Evolutionary conservation across 106 monocot species (phyloP).

Genomic region (Acorus gramineus): DNA sequence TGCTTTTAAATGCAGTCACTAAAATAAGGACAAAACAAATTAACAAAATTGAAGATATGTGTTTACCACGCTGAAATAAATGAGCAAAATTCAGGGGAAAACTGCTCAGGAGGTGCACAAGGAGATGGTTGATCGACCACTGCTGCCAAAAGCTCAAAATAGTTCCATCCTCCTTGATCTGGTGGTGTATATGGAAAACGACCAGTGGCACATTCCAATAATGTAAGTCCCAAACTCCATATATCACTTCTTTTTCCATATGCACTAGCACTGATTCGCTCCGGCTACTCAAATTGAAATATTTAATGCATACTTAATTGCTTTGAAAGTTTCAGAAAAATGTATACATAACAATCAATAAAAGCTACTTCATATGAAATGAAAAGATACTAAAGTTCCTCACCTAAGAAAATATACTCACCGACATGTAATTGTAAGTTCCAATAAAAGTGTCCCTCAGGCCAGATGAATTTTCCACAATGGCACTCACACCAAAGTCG

Average conservation of each 20-base stretch:
- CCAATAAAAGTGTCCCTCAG: slow-evolving; percentile 95
- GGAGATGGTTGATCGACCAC: slow-evolving; percentile 90
- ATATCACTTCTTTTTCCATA: slow-evolving; percentile 95
- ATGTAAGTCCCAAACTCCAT: slow-evolving; percentile 91
- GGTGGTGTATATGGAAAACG: slow-evolving; percentile 70
- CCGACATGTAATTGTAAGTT: slow-evolving; percentile 88
- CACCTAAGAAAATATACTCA: slow-evolving; percentile 24
- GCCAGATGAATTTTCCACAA: slow-evolving; percentile 76
- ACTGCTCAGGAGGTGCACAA: slow-evolving; percentile 84
- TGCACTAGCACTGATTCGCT: slow-evolving; percentile 75
- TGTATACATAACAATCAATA: no score
- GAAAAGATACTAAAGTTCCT: no score
- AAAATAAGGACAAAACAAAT: no score
- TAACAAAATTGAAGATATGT: background rate
- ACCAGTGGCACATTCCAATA: slow-evolving; percentile 95
- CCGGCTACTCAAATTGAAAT: slow-evolving; percentile 43
- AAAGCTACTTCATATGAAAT: background rate
- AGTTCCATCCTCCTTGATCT: slow-evolving; percentile 69
- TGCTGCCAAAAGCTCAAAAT: slow-evolving; percentile 86
- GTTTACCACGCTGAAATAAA: slow-evolving; percentile 89
- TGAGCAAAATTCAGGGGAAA: slow-evolving; percentile 95
- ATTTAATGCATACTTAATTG: background rate
- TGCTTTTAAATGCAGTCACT: no score
- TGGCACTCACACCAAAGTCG: slow-evolving; percentile 93
- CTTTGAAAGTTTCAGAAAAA: no score